Percentiles rank a stretch among this genome's conserved stretches.
Evolutionary conservation across 2,329 filamentous ascomycete genomes (phyloP).

Genomic region (Alternaria arborescens): DNA sequence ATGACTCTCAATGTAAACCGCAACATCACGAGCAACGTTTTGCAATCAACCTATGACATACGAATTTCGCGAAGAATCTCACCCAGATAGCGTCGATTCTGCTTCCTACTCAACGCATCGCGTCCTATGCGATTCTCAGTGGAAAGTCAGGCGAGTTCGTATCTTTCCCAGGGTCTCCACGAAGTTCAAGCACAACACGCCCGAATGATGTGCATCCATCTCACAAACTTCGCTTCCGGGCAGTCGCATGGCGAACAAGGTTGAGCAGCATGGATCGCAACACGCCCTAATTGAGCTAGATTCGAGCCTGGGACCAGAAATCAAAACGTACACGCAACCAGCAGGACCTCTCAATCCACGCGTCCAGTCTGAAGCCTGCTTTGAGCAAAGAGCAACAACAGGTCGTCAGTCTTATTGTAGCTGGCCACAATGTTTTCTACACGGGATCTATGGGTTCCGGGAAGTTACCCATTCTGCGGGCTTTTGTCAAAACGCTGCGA

Average conservation of each 20-base stretch:
- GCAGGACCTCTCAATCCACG: neutral
- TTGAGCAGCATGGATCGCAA: neutral
- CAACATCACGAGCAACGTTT: neutral
- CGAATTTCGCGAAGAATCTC: neutral
- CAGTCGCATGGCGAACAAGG: neutral
- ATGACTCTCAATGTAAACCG: neutral
- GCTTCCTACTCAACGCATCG: neutral
- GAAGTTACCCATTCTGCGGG: slow-evolving; percentile 65
- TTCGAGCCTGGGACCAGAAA: neutral
- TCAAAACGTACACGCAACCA: neutral
- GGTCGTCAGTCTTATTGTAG: slow-evolving; percentile 61
- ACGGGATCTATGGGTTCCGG: slow-evolving; percentile 70
- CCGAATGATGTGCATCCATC: neutral
- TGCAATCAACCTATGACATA: neutral
- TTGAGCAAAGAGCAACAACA: slow-evolving; percentile 58
- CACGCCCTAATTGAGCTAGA: neutral
- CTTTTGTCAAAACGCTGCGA: slow-evolving; percentile 55
- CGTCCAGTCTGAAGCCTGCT: neutral
- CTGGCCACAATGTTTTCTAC: slow-evolving; percentile 68
- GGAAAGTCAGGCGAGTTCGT: neutral
- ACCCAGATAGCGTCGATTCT: neutral
- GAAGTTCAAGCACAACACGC: neutral
- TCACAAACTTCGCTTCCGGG: neutral
- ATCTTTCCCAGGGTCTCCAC: too few species aligned
- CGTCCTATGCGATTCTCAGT: neutral